Base-by-base conservation (phyloP, 257 asterid genomes). In the Penstemon barbatus region DNA sequence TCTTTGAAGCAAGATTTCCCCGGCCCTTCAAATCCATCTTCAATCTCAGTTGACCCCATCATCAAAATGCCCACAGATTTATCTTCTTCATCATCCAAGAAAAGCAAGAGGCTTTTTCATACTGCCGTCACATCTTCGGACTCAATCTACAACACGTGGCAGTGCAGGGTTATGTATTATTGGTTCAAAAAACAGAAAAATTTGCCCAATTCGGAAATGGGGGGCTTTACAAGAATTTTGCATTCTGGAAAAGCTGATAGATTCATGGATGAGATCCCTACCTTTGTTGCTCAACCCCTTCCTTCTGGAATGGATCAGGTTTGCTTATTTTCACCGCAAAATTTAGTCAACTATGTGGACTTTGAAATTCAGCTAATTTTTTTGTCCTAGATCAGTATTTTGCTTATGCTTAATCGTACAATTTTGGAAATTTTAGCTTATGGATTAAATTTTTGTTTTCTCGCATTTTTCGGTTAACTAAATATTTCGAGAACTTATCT, bases 241-340 rank as follows among this genome's bases (percentile, higher is more conserved):
- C 98, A 92, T 74, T 77, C 87, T 57, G 98, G 98, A 1, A 69
- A 82, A 3, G 71, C 89, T 38, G 98, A 92, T 55, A 44, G 52
- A 13, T 92, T 90, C 83, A 88, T 92, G 98, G 94, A 81, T 71
- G 98, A 92, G 87, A 92, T 92, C 65, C 98, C 98, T 49, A 92
- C 98, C 51, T 92, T 92, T 45, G 82, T 92, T 53, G 98, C 98
- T 59, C 87, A 88, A 55, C 97, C 97, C 7, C 91, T 92, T 18
- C 97, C 98, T 39, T 75, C 86, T 65, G 98, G 98, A 52, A 71
- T 80, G 82, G 98, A 92, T 81, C 98, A 92, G 89, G 98, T 86
- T 25, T 58, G n/a, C 0, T 57, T 13, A 3, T 4, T 38, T 3
- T 36, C 4, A 1, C 8, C 7, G 7, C 11, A 10, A 12, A 19